Percentiles rank a stretch among this genome's conserved stretches.
These are phyloP conservation scores for Rubia peregrina DNA, from an alignment of 305 asterid genomes.

Conservation along the genomic window DNA sequence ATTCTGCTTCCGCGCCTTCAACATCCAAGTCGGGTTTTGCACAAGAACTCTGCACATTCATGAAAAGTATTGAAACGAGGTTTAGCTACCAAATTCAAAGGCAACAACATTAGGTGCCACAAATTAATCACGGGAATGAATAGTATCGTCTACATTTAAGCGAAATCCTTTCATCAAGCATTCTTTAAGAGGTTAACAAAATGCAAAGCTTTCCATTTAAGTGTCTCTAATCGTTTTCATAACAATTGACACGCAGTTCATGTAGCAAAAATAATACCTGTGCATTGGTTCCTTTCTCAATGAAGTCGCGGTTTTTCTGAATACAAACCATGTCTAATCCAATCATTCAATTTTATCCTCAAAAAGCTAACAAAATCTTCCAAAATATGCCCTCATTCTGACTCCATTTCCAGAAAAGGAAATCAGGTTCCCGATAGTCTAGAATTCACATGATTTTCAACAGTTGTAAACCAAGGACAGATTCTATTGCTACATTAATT, in stretches of 20 bases:
- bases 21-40: conserved; percentile 58
- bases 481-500: no score
- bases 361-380: background rate
- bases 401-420: background rate
- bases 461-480: background rate
- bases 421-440: background rate
- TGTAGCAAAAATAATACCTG: conserved; percentile 39
- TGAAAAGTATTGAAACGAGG: conserved; percentile 5
- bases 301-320: conserved; percentile 58
- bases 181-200: background rate
- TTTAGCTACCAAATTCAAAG: background rate
- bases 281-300: conserved; percentile 79
- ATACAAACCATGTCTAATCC: conserved; percentile 45
- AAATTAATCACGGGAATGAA: no score
- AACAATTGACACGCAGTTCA: background rate
- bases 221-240: background rate
- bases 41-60: conserved; percentile 64
- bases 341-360: background rate
- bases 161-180: no score
- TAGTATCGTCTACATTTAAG: no score
- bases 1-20: conserved; percentile 37
- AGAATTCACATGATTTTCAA: background rate
- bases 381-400: background rate
- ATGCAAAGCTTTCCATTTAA: background rate
- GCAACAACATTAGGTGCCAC: background rate